A percentile compares a stretch with the other conserved stretches of the same genome.
These are phyloP conservation scores for Cladosporium halotolerans DNA, from an alignment of 2,329 filamentous ascomycete genomes.

Conservation along the genomic window DNA sequence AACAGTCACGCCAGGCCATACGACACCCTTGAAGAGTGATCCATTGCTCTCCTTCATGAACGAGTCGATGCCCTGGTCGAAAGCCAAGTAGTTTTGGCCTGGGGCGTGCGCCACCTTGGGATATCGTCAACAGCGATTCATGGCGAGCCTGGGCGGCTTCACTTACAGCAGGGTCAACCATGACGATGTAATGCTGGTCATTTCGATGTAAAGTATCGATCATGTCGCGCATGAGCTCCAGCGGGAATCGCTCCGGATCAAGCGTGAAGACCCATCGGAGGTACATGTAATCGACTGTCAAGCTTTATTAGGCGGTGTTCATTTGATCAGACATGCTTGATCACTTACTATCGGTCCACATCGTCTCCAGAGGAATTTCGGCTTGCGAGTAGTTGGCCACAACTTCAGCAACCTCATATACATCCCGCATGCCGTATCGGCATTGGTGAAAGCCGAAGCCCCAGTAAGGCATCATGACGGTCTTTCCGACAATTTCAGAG, in stretches of 20 bases:
- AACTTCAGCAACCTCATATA: constrained; percentile 60
- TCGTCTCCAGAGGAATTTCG: constrained; percentile 51
- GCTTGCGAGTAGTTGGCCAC: constrained; percentile 60
- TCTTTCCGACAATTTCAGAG: constrained; percentile 43
- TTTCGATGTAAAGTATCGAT: constrained; percentile 46
- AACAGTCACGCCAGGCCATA: constrained; percentile 60
- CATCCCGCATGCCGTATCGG: constrained; percentile 47
- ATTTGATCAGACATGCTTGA: no score
- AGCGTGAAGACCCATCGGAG: constrained; percentile 55
- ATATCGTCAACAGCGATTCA: no score
- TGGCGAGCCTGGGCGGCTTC: no score
- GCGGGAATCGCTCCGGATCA: constrained; percentile 58
- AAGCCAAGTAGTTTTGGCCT: constrained; percentile 46
- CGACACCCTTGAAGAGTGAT: constrained; percentile 54
- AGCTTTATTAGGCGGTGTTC: neutral
- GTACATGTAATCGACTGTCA: constrained; percentile 32
- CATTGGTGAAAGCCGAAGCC: constrained; percentile 43
- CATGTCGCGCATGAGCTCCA: constrained; percentile 57
- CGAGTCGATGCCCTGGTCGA: constrained; percentile 54
- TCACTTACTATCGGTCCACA: constrained; percentile 42
- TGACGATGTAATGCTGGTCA: constrained; percentile 45
- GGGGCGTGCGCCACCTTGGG: constrained; percentile 31
- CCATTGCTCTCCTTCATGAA: constrained; percentile 53
- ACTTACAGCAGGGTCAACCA: constrained; percentile 62
- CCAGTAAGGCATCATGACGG: constrained; percentile 49